These are phyloP conservation scores for Actinidia chinensis DNA, from an alignment of 179 eudicot species.

Conservation along the genomic window DNA sequence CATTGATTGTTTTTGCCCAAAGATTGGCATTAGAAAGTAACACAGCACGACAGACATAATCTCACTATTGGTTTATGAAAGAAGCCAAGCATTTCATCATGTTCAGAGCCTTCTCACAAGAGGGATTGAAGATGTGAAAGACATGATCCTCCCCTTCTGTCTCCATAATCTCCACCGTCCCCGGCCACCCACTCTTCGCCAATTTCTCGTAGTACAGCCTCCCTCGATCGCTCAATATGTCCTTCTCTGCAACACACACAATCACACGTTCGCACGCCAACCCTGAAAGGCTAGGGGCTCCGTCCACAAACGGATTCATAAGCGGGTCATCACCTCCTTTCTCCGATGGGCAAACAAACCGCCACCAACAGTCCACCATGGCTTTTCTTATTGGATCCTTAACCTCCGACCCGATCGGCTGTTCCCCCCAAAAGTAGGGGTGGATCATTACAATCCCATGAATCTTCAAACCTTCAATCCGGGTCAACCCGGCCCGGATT, in stretches of 20 bases:
- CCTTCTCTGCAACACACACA: constrained; percentile 40
- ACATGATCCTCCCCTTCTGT: constrained; percentile 45
- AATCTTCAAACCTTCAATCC: not conserved
- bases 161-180: constrained; percentile 39
- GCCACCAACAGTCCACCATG: constrained; percentile 37
- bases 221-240: constrained; percentile 42
- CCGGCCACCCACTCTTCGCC: constrained; percentile 39
- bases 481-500: constrained; percentile 15
- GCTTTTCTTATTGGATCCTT: not conserved
- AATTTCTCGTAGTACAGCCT: constrained; percentile 31
- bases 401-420: constrained; percentile 31
- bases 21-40: not conserved
- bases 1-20: not conserved
- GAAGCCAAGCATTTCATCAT: constrained; percentile 34
- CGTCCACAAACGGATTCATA: constrained; percentile 42
- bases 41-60: not conserved
- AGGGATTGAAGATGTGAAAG: constrained; percentile 35
- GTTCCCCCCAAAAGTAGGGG: constrained; percentile 40
- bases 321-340: constrained; percentile 38
- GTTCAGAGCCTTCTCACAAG: constrained; percentile 32
- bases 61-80: constrained; percentile 31
- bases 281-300: constrained; percentile 29
- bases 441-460: constrained; percentile 30
- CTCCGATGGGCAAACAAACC: constrained; percentile 35
- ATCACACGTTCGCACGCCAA: constrained; percentile 38